A percentile compares a stretch with the other conserved stretches of the same genome.
Conservation (phyloP, 208 protist species). For the Leishmania mexicana region DNA sequence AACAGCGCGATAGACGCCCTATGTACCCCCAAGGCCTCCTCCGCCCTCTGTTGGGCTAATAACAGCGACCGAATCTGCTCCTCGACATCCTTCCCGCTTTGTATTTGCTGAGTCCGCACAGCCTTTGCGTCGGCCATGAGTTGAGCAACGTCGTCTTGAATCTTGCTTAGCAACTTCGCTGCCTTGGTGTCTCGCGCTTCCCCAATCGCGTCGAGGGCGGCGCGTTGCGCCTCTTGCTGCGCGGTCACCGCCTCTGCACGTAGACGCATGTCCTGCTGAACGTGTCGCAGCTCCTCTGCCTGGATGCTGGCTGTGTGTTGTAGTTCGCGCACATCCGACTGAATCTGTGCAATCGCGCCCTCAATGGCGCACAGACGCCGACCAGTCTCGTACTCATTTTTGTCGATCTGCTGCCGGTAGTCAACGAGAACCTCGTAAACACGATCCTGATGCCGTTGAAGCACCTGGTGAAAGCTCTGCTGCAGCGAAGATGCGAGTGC, state of each 20-base stretch:
- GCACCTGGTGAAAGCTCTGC: not conserved
- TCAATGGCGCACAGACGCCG: conserved; percentile 23
- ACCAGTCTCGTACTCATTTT: conserved; percentile 10
- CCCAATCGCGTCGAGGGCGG: not conserved
- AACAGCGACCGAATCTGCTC: conserved; percentile 21
- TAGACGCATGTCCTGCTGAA: conserved; percentile 7
- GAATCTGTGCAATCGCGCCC: conserved; percentile 5
- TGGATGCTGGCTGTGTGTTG: not conserved
- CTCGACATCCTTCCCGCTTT: conserved; percentile 8
- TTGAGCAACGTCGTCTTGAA: conserved; percentile 9
- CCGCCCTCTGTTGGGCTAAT: conserved; percentile 10
- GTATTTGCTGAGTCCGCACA: conserved; percentile 7
- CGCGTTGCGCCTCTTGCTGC: conserved; percentile 13
- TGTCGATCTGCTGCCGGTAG: conserved; percentile 25
- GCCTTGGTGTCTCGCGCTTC: not conserved
- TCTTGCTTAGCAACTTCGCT: conserved; percentile 4
- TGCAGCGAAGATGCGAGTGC: not conserved
- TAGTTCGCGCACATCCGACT: conserved; percentile 16
- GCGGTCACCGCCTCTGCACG: not conserved
- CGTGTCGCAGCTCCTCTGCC: not conserved
- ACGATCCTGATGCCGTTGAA: conserved; percentile 21
- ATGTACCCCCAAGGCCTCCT: conserved; percentile 36
- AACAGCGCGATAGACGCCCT: conserved; percentile 39
- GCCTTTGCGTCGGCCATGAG: conserved; percentile 21
- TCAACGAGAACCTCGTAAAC: conserved; percentile 28